Evolutionary conservation across 495 filamentous ascomycete genomes (phyloP), one percentile per base, ranked within the genome.

Genomic region (Rusavskia elegans): DNA sequence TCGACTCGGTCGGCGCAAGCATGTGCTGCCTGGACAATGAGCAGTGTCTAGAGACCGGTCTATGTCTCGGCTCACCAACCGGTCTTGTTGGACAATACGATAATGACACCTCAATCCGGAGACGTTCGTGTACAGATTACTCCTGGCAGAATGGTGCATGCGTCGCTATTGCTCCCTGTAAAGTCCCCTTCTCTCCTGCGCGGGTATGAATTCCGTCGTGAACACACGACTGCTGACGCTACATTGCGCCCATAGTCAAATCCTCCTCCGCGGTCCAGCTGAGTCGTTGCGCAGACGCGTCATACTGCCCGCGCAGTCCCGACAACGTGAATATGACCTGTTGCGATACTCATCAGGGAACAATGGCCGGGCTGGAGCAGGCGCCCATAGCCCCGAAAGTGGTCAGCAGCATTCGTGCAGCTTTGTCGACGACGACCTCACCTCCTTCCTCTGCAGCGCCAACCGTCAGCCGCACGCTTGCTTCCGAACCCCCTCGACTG

Each of bases 391-490:
- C 35, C 21, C 38, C 25, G 19, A 55, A 48, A 21, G 48, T 35
- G 20, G 53, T 55, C n/a, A 55, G 53, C 53, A 55, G 53, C 48
- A 51, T 55, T 51, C 53, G 39, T 36, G 48, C 48, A 20, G 21
- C 39, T 11, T 35, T 11, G 8, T 35, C 13, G 32, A 35, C 32
- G 13, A 35, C 32, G 32, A 35, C 32, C 9, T 11, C 13, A 11
- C 32, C 32, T 11, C 32, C 32, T 35, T 35, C 32, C 8, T 14
- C 32, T 7, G 13, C 32, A 35, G 32, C 8, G 32, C 9, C 32
- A 35, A 35, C 32, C 32, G 13, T 14, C 32, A 35, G 32, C 32
- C 32, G 32, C 9, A 35, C 32, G 9, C 2, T 35, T 35, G 7
- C 13, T 35, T 11, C 32, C 7, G 9, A 11, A 35, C 8, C 32